Conservation (phyloP, 306 rosid species). For the Ammopiptanthus mongolicus region DNA sequence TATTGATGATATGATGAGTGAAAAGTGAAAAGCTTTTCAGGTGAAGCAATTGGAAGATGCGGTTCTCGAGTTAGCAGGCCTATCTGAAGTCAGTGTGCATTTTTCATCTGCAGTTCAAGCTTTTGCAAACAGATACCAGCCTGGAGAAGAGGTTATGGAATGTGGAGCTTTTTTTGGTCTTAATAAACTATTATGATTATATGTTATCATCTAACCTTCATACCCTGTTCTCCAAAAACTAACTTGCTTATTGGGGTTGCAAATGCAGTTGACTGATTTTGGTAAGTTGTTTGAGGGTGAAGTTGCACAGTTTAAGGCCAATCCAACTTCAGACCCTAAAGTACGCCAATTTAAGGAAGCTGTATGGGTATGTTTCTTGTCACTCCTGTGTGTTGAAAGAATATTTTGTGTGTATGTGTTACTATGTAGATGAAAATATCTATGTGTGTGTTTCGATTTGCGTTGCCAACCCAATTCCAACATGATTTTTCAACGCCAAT, state of each 20-base stretch:
- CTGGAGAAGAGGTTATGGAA: slow-evolving; percentile 55
- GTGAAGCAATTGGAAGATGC: slow-evolving; percentile 78
- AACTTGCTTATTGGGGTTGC: slow-evolving; percentile 12
- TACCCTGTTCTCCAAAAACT: neutral
- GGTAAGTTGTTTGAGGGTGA: slow-evolving; percentile 60
- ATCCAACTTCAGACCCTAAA: slow-evolving; percentile 35
- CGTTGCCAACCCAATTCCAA: no score
- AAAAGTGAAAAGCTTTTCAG: slow-evolving; percentile 30
- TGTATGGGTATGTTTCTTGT: slow-evolving; percentile 69
- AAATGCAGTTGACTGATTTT: slow-evolving; percentile 61
- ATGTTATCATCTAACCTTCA: neutral
- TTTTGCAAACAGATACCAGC: slow-evolving; percentile 53
- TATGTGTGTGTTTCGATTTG: no score
- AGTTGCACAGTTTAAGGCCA: slow-evolving; percentile 39
- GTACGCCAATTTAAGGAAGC: slow-evolving; percentile 78
- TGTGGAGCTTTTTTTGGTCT: slow-evolving; percentile 15
- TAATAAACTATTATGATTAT: neutral
- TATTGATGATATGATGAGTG: slow-evolving; percentile 12
- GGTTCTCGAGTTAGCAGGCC: slow-evolving; percentile 43
- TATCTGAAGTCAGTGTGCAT: slow-evolving; percentile 44
- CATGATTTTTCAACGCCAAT: no score
- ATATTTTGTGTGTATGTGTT: neutral
- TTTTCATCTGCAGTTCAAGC: slow-evolving; percentile 61
- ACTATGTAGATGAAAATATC: neutral
- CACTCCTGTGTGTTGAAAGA: neutral